Conservation (phyloP, 225 moss, liverwort and hornwort species). For the Climacium dendroides region DNA sequence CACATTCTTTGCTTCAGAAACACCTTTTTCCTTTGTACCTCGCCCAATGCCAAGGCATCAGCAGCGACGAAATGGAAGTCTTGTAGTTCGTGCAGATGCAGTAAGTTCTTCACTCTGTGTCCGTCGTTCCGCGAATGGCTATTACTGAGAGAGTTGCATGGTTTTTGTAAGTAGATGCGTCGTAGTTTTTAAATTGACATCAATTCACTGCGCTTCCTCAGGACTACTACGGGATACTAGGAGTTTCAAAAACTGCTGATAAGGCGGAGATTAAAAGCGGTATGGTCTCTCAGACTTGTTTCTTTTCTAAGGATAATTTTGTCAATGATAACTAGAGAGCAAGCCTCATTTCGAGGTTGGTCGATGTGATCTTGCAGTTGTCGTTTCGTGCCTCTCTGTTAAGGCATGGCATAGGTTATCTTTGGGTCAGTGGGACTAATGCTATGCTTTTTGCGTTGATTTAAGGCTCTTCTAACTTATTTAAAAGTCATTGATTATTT, state of each 20-base stretch:
- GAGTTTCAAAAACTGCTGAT: slow-evolving; percentile 73
- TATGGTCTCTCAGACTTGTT: slow-evolving; percentile 9
- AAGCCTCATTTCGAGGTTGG: not conserved
- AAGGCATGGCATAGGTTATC: not conserved
- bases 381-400: not conserved
- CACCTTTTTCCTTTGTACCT: slow-evolving; percentile 5
- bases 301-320: not conserved
- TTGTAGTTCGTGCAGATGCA: slow-evolving; percentile 31
- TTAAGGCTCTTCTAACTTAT: not conserved
- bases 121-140: not conserved
- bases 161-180: not conserved
- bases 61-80: slow-evolving; percentile 11
- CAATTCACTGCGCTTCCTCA: slow-evolving; percentile 1
- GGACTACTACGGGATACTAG: slow-evolving; percentile 80
- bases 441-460: not conserved
- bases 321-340: not conserved
- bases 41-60: slow-evolving; percentile 5
- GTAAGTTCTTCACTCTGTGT: slow-evolving; percentile 5
- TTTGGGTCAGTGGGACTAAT: not conserved
- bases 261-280: slow-evolving; percentile 86
- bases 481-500: not conserved
- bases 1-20: slow-evolving; percentile 16
- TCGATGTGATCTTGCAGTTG: not conserved
- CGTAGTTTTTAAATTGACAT: not conserved
- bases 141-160: not conserved